Percentiles rank a stretch among this genome's conserved stretches.
Evolutionary conservation across 495 filamentous ascomycete species (phyloP).

Genomic region (Penicillium paxilli): DNA sequence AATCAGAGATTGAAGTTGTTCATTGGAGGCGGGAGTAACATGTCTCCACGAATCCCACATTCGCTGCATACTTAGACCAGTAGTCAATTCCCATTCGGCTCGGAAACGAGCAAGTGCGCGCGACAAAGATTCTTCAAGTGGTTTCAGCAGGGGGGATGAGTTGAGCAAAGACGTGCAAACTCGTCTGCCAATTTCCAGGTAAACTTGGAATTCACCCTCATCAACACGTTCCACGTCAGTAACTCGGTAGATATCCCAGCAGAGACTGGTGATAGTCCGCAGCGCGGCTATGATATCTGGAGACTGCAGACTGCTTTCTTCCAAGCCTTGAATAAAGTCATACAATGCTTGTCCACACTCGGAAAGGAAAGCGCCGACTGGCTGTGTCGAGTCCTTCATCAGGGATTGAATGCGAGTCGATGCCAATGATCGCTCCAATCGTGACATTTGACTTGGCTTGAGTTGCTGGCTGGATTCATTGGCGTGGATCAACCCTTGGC

Average conservation of each 20-base stretch:
- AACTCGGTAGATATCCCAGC: conserved; percentile 56
- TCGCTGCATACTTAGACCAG: conserved; percentile 79
- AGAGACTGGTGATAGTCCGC: conserved; percentile 52
- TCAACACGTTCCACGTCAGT: conserved; percentile 46
- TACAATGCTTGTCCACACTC: conserved; percentile 43
- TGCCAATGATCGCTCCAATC: conserved; percentile 66
- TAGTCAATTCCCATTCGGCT: conserved; percentile 59
- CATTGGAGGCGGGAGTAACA: conserved; percentile 53
- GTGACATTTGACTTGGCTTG: conserved; percentile 64
- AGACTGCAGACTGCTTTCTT: conserved; percentile 23
- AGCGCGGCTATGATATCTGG: conserved; percentile 35
- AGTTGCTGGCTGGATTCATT: conserved; percentile 38
- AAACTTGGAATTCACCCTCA: conserved; percentile 56
- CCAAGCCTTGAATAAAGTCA: conserved; percentile 38
- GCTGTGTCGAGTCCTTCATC: conserved; percentile 65
- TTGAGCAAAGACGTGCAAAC: conserved; percentile 32
- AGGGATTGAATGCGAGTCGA: conserved; percentile 57
- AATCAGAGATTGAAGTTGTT: conserved; percentile 50
- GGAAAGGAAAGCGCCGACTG: conserved; percentile 46
- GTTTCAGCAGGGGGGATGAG: conserved; percentile 22
- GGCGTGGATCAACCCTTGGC: conserved; percentile 33
- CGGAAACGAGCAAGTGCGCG: conserved; percentile 47
- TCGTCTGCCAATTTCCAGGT: conserved; percentile 46
- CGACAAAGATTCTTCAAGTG: conserved; percentile 37
- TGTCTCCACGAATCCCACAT: conserved; percentile 78